Conservation (phyloP, 495 filamentous ascomycete genomes). For the Hapsidospora chrysogenum region DNA sequence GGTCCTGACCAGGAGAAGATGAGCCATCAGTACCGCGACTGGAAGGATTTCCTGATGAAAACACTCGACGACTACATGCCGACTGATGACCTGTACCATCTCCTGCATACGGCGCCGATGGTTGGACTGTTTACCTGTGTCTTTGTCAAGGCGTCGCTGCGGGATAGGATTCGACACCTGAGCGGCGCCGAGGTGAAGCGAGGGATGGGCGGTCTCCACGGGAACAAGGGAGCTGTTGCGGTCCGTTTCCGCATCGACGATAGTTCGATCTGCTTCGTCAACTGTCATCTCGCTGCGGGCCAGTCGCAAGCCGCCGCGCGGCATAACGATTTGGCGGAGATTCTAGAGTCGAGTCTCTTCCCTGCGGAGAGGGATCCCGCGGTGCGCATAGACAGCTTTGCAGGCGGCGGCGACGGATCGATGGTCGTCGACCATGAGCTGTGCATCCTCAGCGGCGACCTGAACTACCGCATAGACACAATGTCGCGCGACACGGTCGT, state of each 20-base stretch:
- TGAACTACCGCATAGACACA: constrained; percentile 98
- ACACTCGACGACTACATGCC: constrained; percentile 73
- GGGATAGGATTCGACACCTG: constrained; percentile 57
- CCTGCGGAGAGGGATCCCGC: constrained; percentile 45
- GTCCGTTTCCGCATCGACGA: constrained; percentile 84
- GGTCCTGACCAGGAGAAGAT: constrained; percentile 82
- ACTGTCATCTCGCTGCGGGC: constrained; percentile 92
- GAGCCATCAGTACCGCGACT: constrained; percentile 93
- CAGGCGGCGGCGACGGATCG: constrained; percentile 79
- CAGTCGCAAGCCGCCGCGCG: constrained; percentile 78
- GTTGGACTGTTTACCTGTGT: constrained; percentile 92
- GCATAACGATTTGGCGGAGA: constrained; percentile 84
- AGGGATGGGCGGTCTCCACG: constrained; percentile 83
- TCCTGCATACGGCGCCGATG: constrained; percentile 75
- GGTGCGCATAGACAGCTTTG: constrained; percentile 55
- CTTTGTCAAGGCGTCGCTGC: constrained; percentile 70
- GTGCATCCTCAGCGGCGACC: constrained; percentile 86
- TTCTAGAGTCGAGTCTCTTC: constrained; percentile 62
- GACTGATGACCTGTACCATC: constrained; percentile 57
- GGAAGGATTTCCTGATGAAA: constrained; percentile 74
- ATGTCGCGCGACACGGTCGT: constrained; percentile 87
- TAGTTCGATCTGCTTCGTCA: constrained; percentile 86
- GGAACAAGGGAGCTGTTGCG: constrained; percentile 93
- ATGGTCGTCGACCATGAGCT: constrained; percentile 97
- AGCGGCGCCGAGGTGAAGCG: constrained; percentile 75